Evolutionary conservation across 140 eudicot species (phyloP), one percentile per base, ranked within the genome.

Genomic region (Senecio squalidus): DNA sequence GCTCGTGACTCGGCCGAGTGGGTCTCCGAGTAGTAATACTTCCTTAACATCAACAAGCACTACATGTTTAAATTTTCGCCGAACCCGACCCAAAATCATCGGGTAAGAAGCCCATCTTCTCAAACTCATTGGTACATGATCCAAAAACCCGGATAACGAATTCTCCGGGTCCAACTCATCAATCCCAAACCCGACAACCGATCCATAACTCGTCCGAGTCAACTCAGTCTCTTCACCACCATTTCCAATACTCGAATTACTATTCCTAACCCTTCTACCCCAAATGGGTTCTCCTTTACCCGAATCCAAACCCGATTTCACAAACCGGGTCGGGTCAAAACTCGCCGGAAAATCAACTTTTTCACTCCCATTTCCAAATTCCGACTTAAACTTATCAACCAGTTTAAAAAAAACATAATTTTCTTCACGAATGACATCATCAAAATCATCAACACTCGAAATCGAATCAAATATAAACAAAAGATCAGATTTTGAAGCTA

Each of bases 121-220:
- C 22, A 92, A 34, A 45, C 63, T 71, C 69, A 86, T 74, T 0
- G 93, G 93, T 16, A 79, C 83, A 28, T 73, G 83, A 64, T 81
- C 83, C 28, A 84, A 3, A 50, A 92, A 92, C 74, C 96, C 96
- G 46, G 84, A 60, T 59, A 92, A 46, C 61, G 95, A 74, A 67
- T 92, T 75, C 44, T 81, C 95, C 69, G 95, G 96, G 96, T 92
- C 96, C n/a, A 92, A 85, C 69, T 92, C 98, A 16, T 74, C 78
- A 9, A 72, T 74, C 7, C 82, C 92, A 36, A 92, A 92, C 16
- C 96, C 85, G 40, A 84, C 80, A 4, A 87, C 93, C 62, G 98
- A 92, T 25, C 96, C 95, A 48, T 81, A 84, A 76, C 89, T 87
- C 87, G 60, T 11, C 51, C 77, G 83, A 61, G 76, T 81, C 62